phyloP scores from a whole-genome alignment of 768 basidiomycete genomes.

The Boletus sp. region DNA sequence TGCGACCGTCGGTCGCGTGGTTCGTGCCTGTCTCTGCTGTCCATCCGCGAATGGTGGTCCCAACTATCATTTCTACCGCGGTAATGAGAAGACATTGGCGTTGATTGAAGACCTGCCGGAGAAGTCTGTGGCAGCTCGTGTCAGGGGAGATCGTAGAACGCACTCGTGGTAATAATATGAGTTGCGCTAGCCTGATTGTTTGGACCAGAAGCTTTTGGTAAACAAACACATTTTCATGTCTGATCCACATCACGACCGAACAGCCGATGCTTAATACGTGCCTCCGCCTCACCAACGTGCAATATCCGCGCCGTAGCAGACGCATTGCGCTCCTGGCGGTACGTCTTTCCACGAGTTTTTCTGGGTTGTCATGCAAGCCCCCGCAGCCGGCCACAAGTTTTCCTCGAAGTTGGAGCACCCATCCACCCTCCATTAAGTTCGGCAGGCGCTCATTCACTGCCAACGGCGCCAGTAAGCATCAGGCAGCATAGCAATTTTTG shows the following conservation, averaged over 20 bases:
- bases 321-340: constrained; percentile 9
- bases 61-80: constrained; percentile 24
- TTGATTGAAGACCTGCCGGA: neutral
- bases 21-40: constrained; percentile 15
- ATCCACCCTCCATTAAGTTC: constrained; percentile 5
- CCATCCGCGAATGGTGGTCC: constrained; percentile 12
- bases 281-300: constrained; percentile 12
- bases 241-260: constrained; percentile 21
- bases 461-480: constrained; percentile 1
- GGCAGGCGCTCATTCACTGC: constrained; percentile 2
- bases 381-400: constrained; percentile 26
- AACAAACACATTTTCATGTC: constrained; percentile 20
- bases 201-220: constrained; percentile 26
- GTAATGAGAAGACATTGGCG: constrained; percentile 21
- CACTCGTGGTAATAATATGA: neutral
- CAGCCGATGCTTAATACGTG: constrained; percentile 17
- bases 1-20: constrained; percentile 19
- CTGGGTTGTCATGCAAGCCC: constrained; percentile 9
- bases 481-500: neutral
- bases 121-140: neutral
- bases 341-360: constrained; percentile 16
- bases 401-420: constrained; percentile 14
- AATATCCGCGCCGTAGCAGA: constrained; percentile 28
- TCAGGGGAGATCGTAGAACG: neutral
- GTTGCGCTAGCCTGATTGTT: constrained; percentile 17